Evolutionary conservation across 129 eudicot species (phyloP), one percentile per base, ranked within the genome.

Genomic region (Escallonia rubra): DNA sequence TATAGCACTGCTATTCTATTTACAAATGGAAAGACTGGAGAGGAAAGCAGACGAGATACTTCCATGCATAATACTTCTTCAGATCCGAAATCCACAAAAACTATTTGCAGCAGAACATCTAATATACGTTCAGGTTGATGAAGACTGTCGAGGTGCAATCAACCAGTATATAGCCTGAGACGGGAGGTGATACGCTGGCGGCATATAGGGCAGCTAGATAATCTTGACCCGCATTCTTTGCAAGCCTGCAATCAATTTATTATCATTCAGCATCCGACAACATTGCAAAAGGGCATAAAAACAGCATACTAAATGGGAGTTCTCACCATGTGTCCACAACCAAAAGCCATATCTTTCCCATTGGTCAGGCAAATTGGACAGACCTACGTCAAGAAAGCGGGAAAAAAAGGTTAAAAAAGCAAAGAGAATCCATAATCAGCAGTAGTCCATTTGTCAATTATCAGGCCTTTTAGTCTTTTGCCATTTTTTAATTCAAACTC

Each of bases 251-350:
- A 59, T 59, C 16, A 13, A 4, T 3, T 10, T 9, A 52, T 63
- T 41, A 16, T 41, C 39, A 74, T 38, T 41, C 44, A 5, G 43
- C 12, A 43, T 55, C 49, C n/a, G 3, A 4, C 41, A 23, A 23
- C 10, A 8, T 16, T 13, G 10, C n/a, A 45, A 54, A 54, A 44
- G 57, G 70, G 16, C 43, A 47, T 12, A 60, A 3, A 66, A 42
- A 56, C 45, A 23, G 12, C 49, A 68, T 23, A 16, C 42, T 50
- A 53, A 10, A 49, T 45, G 39, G 51, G 43, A 15, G 47, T 39
- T 51, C 88, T 82, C 72, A 88, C 96, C 96, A 85, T 67, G 80
- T 88, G 96, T 61, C 96, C 96, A 56, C 96, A 88, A 48, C 80
- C 78, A 48, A 88, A 85, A 61, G 96, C 96, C 85, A 82, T 72